Base-by-base conservation (phyloP, 2,329 filamentous ascomycete species). In the Fusarium sp. region DNA sequence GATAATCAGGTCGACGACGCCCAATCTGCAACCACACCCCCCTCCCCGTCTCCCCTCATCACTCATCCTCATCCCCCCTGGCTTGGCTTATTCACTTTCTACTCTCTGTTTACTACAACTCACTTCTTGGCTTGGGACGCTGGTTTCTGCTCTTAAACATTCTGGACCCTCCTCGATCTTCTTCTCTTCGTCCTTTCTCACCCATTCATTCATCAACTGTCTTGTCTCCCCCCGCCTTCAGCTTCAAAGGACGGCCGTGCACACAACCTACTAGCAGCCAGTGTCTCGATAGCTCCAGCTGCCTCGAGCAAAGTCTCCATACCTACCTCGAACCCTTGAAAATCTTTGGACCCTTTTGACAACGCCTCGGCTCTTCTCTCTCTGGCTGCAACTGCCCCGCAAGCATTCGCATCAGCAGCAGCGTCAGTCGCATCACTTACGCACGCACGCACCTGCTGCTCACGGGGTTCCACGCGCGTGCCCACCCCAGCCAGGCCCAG, bases 191-290 rank as follows among this genome's bases (percentile, higher is more conserved):
- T 35, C 31, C 20, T 36, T 16, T 56, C 33, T 20, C 31, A 24
- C 58, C 70, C 60, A 67, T 64, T 57, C 49, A 57, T 67, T 60
- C 20, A 40, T 38, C 60, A 44, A 62, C 60, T 9, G 12, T 42
- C 11, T 27, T 33, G 17, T 35, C 22, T 33, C 53, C 60, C 60
- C 71, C 71, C 71, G 56, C 71, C 71, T 68, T 68, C 71, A 74
- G 60, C 71, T 73, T 49, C 53, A 64, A 51, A 67, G 40, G 64
- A 70, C 70, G 67, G 57, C 67, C 67, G 71, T 73, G 71, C 67
- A 61, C 42, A 63, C 42, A 27, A 46, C 42, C 14, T 11, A n/a
- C n/a, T 24, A 46, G 42, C 42, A 46, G 56, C 70, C 44, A 51
- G 60, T 64, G 62, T 73, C 44, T 53, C 59, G 44, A 38, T 29